Evolutionary conservation across 441 rosid genomes (phyloP), one percentile per base, ranked within the genome.

Genomic region (Aleurites moluccanus): DNA sequence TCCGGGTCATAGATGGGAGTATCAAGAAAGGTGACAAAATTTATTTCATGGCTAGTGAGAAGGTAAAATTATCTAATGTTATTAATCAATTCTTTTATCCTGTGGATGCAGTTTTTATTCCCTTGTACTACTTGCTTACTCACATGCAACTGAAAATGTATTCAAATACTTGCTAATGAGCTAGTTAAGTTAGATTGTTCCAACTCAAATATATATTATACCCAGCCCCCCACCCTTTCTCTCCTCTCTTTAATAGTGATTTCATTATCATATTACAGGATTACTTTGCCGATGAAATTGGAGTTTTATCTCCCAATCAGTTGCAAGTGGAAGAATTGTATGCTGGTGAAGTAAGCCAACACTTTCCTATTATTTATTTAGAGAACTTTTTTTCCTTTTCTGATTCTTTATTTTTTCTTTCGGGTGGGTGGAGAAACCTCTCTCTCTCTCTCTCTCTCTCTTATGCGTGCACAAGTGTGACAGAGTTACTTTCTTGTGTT

Each of bases 251-350:
- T 42, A 27, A 49, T 57, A 18, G 68, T 73, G 30, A 18, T 80
- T 80, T 73, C 45, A 16, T 69, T 65, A 33, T 77, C 74, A 73
- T 75, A 73, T 84, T 67, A 62, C 89, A 96, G 99, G 98, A 92
- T 79, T 96, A 92, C 83, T 85, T 73, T 74, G 97, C 89, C 25
- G 99, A 93, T 87, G 99, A 96, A 83, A 83, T 96, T 15, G 99
- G 99, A 68, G 99, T 96, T 80, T 69, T 96, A 52, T 96, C 98
- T 79, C 99, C 99, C 52, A 91, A 83, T 72, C 99, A 95, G 86
- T 75, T 95, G 91, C 93, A 91, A 85, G 97, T 89, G 82, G 90
- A 88, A 68, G 95, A 90, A 80, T 78, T 96, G 82, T 91, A 81
- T 86, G 92, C 98, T 65, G 98, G 99, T 79, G 99, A 96, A 96